Evolutionary conservation across 148 eudicot genomes (phyloP).

Genomic region (Camellia lanceoleosa): DNA sequence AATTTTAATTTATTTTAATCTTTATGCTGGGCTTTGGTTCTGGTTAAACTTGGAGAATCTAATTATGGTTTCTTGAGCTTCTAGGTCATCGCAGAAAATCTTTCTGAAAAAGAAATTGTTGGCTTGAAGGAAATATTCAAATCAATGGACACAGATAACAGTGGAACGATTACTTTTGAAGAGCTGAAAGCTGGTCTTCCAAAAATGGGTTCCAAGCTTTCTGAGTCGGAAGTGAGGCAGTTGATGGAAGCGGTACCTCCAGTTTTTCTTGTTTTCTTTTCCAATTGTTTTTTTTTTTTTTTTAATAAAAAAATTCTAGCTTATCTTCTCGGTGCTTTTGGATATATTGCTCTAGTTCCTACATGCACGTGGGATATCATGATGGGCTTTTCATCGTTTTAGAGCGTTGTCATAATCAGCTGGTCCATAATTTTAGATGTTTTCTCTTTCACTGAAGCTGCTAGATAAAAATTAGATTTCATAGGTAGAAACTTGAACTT

Average conservation of each 20-base stretch:
- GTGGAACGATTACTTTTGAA: constrained; percentile 87
- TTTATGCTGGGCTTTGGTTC: constrained; percentile 6
- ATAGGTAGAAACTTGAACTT: not conserved
- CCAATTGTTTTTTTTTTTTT: not conserved
- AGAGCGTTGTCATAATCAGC: not conserved
- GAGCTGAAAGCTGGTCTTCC: constrained; percentile 91
- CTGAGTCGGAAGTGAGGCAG: constrained; percentile 89
- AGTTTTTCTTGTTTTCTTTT: not conserved
- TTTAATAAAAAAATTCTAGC: not conserved
- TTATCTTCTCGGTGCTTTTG: not conserved
- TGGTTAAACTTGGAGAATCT: not conserved
- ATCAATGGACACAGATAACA: constrained; percentile 88
- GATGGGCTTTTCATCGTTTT: not conserved
- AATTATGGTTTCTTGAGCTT: constrained; percentile 18
- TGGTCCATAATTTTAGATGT: not conserved
- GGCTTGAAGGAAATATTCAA: constrained; percentile 97
- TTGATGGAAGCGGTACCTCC: constrained; percentile 90
- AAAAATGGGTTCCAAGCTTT: constrained; percentile 79
- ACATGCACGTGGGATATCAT: not conserved
- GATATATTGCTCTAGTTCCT: not conserved
- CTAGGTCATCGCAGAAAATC: constrained; percentile 95
- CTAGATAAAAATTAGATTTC: not conserved
- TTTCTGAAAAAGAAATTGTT: constrained; percentile 92
- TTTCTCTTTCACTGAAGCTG: not conserved
- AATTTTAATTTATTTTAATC: not conserved